A percentile compares a stretch with the other conserved stretches of the same genome.
Evolutionary conservation across 306 rosid genomes (phyloP).

Genomic region (Vigna radiata): DNA sequence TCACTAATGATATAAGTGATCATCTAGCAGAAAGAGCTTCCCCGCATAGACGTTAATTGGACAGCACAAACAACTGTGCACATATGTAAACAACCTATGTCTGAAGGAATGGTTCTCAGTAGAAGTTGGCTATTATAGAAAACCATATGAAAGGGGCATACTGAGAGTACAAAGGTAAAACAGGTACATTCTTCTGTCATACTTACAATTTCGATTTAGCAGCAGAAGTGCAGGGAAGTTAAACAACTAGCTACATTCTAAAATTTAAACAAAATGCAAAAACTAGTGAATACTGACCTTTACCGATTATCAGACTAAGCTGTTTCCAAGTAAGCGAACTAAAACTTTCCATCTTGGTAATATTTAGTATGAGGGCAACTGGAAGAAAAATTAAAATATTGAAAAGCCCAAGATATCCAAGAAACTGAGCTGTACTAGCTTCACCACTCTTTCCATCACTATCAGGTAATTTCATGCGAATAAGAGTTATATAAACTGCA

Average conservation of each 20-base stretch:
- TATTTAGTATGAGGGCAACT: conserved; percentile 67
- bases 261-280: conserved; percentile 21
- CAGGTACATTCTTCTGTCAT: not conserved
- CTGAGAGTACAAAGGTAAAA: conserved; percentile 9
- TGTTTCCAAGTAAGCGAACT: conserved; percentile 75
- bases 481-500: conserved; percentile 88
- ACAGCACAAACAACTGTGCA: conserved; percentile 6
- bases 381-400: conserved; percentile 84
- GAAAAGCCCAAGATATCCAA: conserved; percentile 89
- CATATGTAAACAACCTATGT: conserved; percentile 10
- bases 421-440: conserved; percentile 95
- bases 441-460: conserved; percentile 78
- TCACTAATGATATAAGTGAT: not conserved
- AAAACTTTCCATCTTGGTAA: conserved; percentile 71
- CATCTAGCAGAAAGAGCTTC: not conserved
- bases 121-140: conserved; percentile 25
- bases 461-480: conserved; percentile 86
- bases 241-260: conserved; percentile 31
- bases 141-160: not conserved
- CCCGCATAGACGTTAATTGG: not conserved
- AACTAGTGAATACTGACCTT: conserved; percentile 65
- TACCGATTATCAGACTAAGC: conserved; percentile 80
- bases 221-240: not conserved
- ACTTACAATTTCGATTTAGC: not conserved
- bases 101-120: not conserved